Evolutionary conservation across 768 basidiomycete species (phyloP).

Genomic region (Serpula lacrymans): DNA sequence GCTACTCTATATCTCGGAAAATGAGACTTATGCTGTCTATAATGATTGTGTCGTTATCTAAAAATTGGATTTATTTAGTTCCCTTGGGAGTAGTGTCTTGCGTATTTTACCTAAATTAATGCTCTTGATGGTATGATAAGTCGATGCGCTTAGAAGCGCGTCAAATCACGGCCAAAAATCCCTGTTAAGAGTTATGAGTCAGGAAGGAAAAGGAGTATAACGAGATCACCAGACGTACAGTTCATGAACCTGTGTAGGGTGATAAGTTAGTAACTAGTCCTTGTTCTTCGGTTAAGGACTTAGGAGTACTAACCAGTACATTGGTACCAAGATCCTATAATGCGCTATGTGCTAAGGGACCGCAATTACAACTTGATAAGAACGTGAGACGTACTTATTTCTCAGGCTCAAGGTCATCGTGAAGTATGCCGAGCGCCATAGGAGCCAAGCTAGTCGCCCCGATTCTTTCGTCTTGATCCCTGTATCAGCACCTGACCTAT

Average conservation of each 20-base stretch:
- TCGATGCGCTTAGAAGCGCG: slow-evolving; percentile 52
- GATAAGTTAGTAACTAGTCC: slow-evolving; percentile 4
- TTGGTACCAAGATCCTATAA: slow-evolving; percentile 58
- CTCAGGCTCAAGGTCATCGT: slow-evolving; percentile 69
- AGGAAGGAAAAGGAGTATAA: slow-evolving; percentile 13
- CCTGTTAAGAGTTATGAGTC: slow-evolving; percentile 32
- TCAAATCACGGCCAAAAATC: slow-evolving; percentile 75
- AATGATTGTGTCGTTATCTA: too few species aligned
- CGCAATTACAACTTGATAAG: slow-evolving; percentile 1
- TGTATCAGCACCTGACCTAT: slow-evolving; percentile 49
- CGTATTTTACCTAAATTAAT: too few species aligned
- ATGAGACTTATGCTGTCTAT: too few species aligned
- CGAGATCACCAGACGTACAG: too few species aligned
- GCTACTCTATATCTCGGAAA: too few species aligned
- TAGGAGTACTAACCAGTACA: slow-evolving; percentile 52
- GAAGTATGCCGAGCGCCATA: slow-evolving; percentile 82
- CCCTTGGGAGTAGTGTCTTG: too few species aligned
- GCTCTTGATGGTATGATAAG: too few species aligned
- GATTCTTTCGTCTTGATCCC: slow-evolving; percentile 57
- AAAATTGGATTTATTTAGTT: too few species aligned
- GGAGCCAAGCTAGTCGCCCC: slow-evolving; percentile 69
- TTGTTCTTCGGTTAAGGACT: slow-evolving; percentile 6
- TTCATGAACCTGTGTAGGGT: slow-evolving; percentile 57
- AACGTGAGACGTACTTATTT: slow-evolving; percentile 52
- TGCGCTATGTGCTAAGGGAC: slow-evolving; percentile 5